Base-by-base conservation (phyloP, 257 asterid genomes). In the Datura wrightii region DNA sequence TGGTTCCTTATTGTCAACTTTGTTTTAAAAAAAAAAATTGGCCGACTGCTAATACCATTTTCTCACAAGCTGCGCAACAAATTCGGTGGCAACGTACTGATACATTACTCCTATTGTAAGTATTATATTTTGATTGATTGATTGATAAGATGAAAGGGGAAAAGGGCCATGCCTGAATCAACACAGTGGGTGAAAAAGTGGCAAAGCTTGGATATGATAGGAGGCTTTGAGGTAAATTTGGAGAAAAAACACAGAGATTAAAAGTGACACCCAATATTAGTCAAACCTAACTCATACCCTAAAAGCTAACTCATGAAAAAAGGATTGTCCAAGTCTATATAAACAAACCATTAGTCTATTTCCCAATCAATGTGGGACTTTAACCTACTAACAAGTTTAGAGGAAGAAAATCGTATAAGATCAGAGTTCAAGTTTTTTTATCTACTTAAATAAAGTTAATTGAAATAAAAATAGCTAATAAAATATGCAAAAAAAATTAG, bases 161-260 rank as follows among this genome's bases (percentile, higher is more conserved):
- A 39, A 2, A 42, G 36, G 31, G 9, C 15, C 44, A 65, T 11
- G 72, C n/a, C 72, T 62, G 1, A 65, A 67, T 36, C 76, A 65
- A 67, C 10, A 14, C 76, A 70, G 9, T 41, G 34, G 37, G 56
- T n/a, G 18, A 1, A 0, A 42, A 71, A 71, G 56, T 71, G 36
- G 9, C 56, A 46, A 42, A 44, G 5, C 4, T 71, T 42, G 18
- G 37, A 72, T 44, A 72, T 72, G 56, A 31, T n/a, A 19, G 7
- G 79, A n/a, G 79, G 2, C 56, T 14, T 71, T 44, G 18, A 71
- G 80, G 80, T 72, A 46, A 72, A 72, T 72, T 19, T 42, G 79
- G 58, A 72, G 58, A 72, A 10, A 44, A 72, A 44, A 16, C 5
- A 2, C 5, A 31, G 42, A 8, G 11, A 53, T 60, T 60, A 60